A percentile compares a stretch with the other conserved stretches of the same genome.
Evolutionary conservation across 768 basidiomycete species (phyloP).

Genomic region (Mycena albidolilacea): DNA sequence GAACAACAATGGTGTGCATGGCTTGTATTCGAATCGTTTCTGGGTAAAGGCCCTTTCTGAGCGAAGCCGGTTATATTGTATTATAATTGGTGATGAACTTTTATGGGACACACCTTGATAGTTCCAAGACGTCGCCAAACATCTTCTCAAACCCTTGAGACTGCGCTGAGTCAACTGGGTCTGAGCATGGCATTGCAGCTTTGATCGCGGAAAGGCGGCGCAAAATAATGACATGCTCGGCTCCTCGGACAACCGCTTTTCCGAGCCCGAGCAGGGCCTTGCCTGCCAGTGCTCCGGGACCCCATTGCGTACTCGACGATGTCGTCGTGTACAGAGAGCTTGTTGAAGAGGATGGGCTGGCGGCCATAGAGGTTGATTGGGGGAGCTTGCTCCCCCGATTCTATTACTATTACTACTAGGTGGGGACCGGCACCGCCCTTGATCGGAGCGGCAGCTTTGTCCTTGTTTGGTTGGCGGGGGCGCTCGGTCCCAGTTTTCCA

Average conservation of each 20-base stretch:
- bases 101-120: not conserved
- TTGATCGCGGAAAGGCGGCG: constrained; percentile 4
- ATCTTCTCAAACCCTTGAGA: not conserved
- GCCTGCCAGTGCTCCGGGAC: constrained; percentile 13
- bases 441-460: no score
- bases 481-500: no score
- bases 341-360: no score
- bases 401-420: no score
- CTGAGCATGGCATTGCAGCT: not conserved
- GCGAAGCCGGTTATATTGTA: no score
- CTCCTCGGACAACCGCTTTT: constrained; percentile 9
- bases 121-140: not conserved
- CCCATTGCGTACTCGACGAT: constrained; percentile 29
- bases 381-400: no score
- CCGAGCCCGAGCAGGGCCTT: constrained; percentile 10
- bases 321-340: constrained; percentile 21
- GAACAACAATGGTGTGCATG: not conserved
- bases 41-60: not conserved
- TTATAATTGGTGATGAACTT: not conserved
- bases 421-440: no score
- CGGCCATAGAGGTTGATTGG: no score
- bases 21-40: constrained; percentile 8
- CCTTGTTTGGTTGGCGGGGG: no score
- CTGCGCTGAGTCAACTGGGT: not conserved
- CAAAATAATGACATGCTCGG: constrained; percentile 9